Evolutionary conservation across 495 filamentous ascomycete genomes (phyloP).

Genomic region (Diplogelasinospora grovesii): DNA sequence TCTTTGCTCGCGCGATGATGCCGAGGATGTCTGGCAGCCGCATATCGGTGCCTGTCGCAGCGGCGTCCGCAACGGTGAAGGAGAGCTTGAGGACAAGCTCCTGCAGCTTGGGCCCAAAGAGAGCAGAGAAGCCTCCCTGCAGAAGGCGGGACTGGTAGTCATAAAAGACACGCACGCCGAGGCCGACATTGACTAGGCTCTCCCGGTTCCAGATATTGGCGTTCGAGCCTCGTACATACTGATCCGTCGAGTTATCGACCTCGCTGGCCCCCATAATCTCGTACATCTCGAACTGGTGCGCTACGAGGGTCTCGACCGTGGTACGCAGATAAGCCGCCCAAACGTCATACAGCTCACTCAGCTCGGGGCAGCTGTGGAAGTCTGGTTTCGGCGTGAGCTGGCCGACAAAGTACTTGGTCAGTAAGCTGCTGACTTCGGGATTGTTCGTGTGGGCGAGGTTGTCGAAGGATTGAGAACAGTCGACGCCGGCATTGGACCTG

Average conservation of each 20-base stretch:
- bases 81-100: conserved; percentile 47
- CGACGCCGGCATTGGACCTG: conserved; percentile 46
- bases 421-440: conserved; percentile 40
- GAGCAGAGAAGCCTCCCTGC: conserved; percentile 42
- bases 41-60: conserved; percentile 21
- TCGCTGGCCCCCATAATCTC: conserved; percentile 38
- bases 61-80: conserved; percentile 35
- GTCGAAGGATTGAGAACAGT: conserved; percentile 46
- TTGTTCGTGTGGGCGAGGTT: conserved; percentile 47
- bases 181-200: conserved; percentile 34
- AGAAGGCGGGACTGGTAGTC: conserved; percentile 44
- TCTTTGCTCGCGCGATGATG: conserved; percentile 41
- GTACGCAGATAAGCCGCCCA: conserved; percentile 42
- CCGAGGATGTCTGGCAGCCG: conserved; percentile 43
- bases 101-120: conserved; percentile 43
- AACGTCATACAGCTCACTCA: conserved; percentile 36
- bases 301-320: conserved; percentile 42
- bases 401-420: conserved; percentile 48
- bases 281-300: conserved; percentile 44
- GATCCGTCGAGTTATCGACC: conserved; percentile 13
- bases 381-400: conserved; percentile 43
- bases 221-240: conserved; percentile 13
- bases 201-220: conserved; percentile 40
- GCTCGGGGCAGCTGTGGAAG: conserved; percentile 31
- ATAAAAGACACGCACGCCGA: conserved; percentile 45